Evolutionary conservation across 2,329 filamentous ascomycete species (phyloP).

Genomic region (Aspergillus sp.): DNA sequence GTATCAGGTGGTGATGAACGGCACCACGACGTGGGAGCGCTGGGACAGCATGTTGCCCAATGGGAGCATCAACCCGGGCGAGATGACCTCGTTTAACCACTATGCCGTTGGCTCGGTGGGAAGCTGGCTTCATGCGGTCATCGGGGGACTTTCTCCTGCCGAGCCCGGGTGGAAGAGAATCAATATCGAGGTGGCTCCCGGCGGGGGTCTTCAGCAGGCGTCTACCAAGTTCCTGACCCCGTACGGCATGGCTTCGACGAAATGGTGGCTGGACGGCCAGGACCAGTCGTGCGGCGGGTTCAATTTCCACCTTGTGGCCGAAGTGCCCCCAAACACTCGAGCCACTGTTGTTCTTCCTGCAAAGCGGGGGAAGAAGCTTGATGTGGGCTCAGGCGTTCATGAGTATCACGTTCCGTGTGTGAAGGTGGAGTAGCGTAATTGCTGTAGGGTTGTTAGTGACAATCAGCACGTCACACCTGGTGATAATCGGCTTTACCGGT

Average conservation of each 20-base stretch:
- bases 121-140: constrained; percentile 35
- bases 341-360: constrained; percentile 1
- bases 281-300: not conserved
- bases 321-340: constrained; percentile 1
- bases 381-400: not conserved
- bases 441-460: not conserved
- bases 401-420: not conserved
- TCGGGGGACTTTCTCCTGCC: constrained; percentile 28
- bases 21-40: constrained; percentile 42
- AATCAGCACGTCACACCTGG: not conserved
- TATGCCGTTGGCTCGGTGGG: constrained; percentile 40
- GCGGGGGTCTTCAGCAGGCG: constrained; percentile 16
- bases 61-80: constrained; percentile 34
- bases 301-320: constrained; percentile 1
- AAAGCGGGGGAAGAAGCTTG: not conserved
- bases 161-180: constrained; percentile 32
- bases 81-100: constrained; percentile 43
- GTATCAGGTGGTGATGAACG: constrained; percentile 38
- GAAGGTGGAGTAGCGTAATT: not conserved
- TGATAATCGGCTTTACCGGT: no score
- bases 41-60: constrained; percentile 40
- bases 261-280: not conserved
- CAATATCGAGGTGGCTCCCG: constrained; percentile 26
- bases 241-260: constrained; percentile 1
- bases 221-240: not conserved